Percentiles rank a stretch among this genome's conserved stretches.
These are phyloP conservation scores for Xanthoparmelia taractica DNA, from an alignment of 495 filamentous ascomycete genomes.

Conservation along the genomic window DNA sequence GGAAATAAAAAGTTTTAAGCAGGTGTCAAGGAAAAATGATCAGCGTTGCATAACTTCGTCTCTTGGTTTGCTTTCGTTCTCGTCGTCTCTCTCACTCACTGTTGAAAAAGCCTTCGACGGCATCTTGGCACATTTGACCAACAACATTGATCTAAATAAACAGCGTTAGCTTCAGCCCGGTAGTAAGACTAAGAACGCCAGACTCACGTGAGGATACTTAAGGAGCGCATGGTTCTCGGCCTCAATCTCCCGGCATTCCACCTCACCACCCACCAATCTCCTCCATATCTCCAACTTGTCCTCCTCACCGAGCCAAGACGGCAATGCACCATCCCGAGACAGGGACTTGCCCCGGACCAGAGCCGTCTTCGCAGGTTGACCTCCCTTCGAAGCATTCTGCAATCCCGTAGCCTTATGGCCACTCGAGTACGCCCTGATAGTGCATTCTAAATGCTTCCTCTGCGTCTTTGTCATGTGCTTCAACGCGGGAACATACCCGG, in stretches of 20 bases:
- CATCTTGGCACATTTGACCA: slow-evolving; percentile 11
- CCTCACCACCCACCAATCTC: slow-evolving; percentile 8
- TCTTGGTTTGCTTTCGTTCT: slow-evolving; percentile 3
- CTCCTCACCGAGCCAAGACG: slow-evolving; percentile 8
- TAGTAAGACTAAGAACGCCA: slow-evolving; percentile 6
- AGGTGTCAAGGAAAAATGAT: no score
- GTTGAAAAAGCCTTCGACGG: slow-evolving; percentile 7
- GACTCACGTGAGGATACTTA: slow-evolving; percentile 9
- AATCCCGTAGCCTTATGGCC: slow-evolving; percentile 5
- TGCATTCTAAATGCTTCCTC: slow-evolving; percentile 4
- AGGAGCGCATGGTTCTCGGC: slow-evolving; percentile 7
- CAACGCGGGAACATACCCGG: slow-evolving; percentile 5
- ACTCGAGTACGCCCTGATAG: slow-evolving; percentile 10
- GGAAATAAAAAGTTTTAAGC: no score
- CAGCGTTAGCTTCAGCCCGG: slow-evolving; percentile 1
- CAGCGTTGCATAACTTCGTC: neutral
- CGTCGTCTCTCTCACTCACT: slow-evolving; percentile 3
- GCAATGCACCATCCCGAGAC: slow-evolving; percentile 9
- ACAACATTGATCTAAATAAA: slow-evolving; percentile 10
- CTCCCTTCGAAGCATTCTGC: slow-evolving; percentile 1
- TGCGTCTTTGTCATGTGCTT: slow-evolving; percentile 14
- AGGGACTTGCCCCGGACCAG: slow-evolving; percentile 2
- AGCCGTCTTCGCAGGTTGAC: slow-evolving; percentile 1
- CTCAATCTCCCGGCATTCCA: slow-evolving; percentile 11
- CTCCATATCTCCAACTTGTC: neutral